Evolutionary conservation across 495 filamentous ascomycete genomes (phyloP).

Genomic region (Aspergillus heteromorphus): DNA sequence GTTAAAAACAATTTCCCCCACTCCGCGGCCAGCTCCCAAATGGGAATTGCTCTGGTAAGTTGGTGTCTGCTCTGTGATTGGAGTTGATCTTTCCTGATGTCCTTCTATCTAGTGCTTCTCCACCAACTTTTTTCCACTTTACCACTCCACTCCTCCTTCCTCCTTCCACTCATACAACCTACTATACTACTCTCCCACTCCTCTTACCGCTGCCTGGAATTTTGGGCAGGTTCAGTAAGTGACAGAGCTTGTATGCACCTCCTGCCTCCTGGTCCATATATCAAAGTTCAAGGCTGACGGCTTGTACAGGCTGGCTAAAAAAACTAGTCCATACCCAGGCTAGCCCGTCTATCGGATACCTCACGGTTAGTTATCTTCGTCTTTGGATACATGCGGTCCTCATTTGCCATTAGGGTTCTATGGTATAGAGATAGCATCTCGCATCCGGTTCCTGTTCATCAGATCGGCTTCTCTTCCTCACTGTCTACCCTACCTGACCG

Average conservation of each 20-base stretch:
- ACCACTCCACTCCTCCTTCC: neutral
- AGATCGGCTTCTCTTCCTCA: too few species aligned
- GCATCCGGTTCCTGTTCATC: too few species aligned
- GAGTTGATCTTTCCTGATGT: neutral
- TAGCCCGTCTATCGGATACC: neutral
- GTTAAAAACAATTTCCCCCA: constrained; percentile 9
- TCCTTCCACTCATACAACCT: neutral
- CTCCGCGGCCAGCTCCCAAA: constrained; percentile 3
- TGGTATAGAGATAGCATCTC: too few species aligned
- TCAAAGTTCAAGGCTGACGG: neutral
- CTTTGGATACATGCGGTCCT: neutral
- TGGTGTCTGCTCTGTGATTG: neutral
- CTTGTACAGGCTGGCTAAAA: constrained; percentile 9
- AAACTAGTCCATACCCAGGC: constrained; percentile 1
- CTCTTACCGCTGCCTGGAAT: neutral
- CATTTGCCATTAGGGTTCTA: neutral
- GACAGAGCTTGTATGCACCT: constrained; percentile 15
- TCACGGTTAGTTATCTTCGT: too few species aligned
- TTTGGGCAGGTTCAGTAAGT: constrained; percentile 9
- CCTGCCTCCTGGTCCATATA: neutral
- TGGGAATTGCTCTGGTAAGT: constrained; percentile 8
- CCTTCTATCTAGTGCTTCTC: neutral
- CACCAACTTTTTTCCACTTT: neutral
- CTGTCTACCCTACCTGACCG: too few species aligned
- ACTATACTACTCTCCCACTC: neutral